Conservation (phyloP, 805 yeast genomes). For the Candida multigemmis region DNA sequence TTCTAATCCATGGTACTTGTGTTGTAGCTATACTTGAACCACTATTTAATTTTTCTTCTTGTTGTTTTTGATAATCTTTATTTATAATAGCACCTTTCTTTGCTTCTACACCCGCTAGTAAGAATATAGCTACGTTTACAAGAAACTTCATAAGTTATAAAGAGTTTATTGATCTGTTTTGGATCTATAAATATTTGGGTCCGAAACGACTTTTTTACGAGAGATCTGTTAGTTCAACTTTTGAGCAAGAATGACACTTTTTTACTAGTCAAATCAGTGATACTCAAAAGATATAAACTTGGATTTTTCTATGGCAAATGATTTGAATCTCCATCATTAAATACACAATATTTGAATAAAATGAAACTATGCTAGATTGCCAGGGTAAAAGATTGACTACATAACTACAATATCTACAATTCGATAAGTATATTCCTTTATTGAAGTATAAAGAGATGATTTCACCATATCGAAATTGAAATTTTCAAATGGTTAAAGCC, state of each 20-base stretch:
- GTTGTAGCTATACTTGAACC: slow-evolving; percentile 3
- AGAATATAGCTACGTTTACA: too few relatives aligned
- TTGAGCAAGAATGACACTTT: slow-evolving; percentile 1
- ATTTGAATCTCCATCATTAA: slow-evolving; percentile 39
- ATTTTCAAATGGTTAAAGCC: too few relatives aligned
- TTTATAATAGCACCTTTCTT: slow-evolving; percentile 20
- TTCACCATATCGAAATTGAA: too few relatives aligned
- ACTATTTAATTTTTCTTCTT: slow-evolving; percentile 4
- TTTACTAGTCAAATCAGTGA: slow-evolving; percentile 6
- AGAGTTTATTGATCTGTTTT: too few relatives aligned
- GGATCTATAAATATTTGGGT: too few relatives aligned
- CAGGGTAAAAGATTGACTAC: slow-evolving; percentile 6
- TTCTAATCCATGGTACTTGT: slow-evolving; percentile 57
- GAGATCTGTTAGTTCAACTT: too few relatives aligned
- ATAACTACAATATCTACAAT: not conserved
- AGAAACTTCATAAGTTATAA: too few relatives aligned
- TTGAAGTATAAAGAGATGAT: too few relatives aligned
- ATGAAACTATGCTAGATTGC: slow-evolving; percentile 42
- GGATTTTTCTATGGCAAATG: slow-evolving; percentile 27
- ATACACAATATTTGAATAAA: slow-evolving; percentile 22
- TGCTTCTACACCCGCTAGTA: too few relatives aligned
- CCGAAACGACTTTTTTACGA: too few relatives aligned
- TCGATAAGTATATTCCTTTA: too few relatives aligned
- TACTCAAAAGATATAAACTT: slow-evolving; percentile 17
- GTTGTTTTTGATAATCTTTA: slow-evolving; percentile 15